Evolutionary conservation across 352 stramenopile genomes (phyloP).

Genomic region (Globisporangium paddicum): DNA sequence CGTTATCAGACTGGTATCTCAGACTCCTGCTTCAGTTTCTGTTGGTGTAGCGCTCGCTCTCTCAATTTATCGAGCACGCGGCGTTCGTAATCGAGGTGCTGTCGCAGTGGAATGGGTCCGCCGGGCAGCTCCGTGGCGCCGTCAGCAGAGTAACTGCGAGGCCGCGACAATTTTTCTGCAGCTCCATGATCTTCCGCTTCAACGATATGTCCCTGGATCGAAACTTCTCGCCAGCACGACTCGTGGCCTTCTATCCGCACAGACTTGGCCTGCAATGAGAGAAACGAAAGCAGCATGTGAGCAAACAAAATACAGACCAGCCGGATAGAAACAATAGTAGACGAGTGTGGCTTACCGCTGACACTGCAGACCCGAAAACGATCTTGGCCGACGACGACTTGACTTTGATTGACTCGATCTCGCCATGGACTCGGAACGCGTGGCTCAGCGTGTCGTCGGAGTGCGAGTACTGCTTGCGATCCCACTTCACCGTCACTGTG

Average conservation of each 20-base stretch:
- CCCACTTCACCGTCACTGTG: slow-evolving; percentile 79
- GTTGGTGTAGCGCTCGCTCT: slow-evolving; percentile 30
- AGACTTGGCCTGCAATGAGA: slow-evolving; percentile 31
- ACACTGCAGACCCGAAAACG: slow-evolving; percentile 37
- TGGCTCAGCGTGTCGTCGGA: slow-evolving; percentile 70
- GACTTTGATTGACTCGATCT: slow-evolving; percentile 64
- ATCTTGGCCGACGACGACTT: slow-evolving; percentile 70
- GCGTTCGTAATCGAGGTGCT: slow-evolving; percentile 55
- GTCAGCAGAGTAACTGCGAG: slow-evolving; percentile 12
- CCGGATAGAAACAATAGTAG: not conserved
- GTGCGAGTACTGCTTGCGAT: slow-evolving; percentile 58
- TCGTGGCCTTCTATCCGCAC: slow-evolving; percentile 75
- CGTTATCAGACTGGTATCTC: slow-evolving; percentile 10
- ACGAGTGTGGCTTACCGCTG: slow-evolving; percentile 25
- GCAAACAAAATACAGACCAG: not conserved
- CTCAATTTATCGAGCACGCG: slow-evolving; percentile 47
- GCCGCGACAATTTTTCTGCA: slow-evolving; percentile 8
- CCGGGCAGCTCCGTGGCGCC: slow-evolving; percentile 20
- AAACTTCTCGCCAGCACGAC: slow-evolving; percentile 58
- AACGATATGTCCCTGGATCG: slow-evolving; percentile 69
- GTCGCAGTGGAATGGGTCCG: slow-evolving; percentile 41
- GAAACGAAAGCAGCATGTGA: not conserved
- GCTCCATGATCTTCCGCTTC: slow-evolving; percentile 38
- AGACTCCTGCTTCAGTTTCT: slow-evolving; percentile 9
- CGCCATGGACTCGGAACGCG: slow-evolving; percentile 51